Evolutionary conservation across 106 monocot species (phyloP), one percentile per base, ranked within the genome.

Genomic region (Narthecium ossifragum): DNA sequence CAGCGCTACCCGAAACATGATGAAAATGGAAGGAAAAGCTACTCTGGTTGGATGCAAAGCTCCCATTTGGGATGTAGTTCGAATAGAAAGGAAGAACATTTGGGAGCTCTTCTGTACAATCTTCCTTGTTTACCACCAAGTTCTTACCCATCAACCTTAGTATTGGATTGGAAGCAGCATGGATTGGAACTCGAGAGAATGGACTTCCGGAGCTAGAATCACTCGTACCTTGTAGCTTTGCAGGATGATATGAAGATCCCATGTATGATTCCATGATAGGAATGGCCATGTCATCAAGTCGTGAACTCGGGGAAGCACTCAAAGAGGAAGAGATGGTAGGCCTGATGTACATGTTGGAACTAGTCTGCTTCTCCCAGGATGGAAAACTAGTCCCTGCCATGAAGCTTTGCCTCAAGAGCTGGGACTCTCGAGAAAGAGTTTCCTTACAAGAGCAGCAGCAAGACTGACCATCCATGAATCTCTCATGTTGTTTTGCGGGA

Each of bases 101-200:
- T 37, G 36, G 36, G 11, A 37, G 36, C 36, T 37, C 36, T 11
- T 5, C 11, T 37, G 36, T 37, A 6, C 7, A 6, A 11, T 77
- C 84, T 39, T 82, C 75, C 20, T 66, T 59, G 41, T 68, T 79
- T 59, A 54, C 62, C 28, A 83, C 75, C 38, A 88, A 62, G 39
- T 88, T 70, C 73, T 88, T 88, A 17, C 88, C 88, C 88, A 88
- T 88, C 70, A 88, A 62, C 56, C 88, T 68, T 7, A 88, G 56
- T 31, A 82, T 40, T 2, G 78, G 65, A 61, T 69, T 87, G 8
- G 80, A 38, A 56, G 58, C 50, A 4, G 59, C 55, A 29, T 63
- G 43, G 43, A 43, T 37, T 11, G 5, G 41, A 40, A 34, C 8
- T 17, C 50, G 46, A 50, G 64, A 25, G 17, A 65, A 58, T 28